Percentiles rank a stretch among this genome's conserved stretches.
These are phyloP conservation scores for Pseudohalonectria lignicola DNA, from an alignment of 2,329 filamentous ascomycete species.

Conservation along the genomic window DNA sequence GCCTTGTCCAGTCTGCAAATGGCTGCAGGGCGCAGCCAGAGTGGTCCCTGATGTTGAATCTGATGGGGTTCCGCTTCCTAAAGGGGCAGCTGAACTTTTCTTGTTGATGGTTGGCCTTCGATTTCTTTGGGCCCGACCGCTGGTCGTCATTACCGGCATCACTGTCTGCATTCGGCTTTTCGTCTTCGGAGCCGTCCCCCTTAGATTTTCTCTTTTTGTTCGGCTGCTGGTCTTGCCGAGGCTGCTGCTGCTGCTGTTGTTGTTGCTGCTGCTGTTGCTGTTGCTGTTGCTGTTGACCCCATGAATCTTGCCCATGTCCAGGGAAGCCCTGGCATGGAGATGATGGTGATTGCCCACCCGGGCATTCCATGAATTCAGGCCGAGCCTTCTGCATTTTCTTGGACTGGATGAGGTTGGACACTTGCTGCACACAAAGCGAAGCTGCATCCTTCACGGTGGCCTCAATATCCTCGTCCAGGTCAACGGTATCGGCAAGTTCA, in stretches of 20 bases:
- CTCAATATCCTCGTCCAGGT: background rate
- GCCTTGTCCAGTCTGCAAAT: background rate
- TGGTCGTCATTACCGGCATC: background rate
- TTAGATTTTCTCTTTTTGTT: background rate
- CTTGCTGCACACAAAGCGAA: background rate
- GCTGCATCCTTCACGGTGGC: background rate
- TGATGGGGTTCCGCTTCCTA: constrained; percentile 2
- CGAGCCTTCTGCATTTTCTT: background rate
- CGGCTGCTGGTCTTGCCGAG: background rate
- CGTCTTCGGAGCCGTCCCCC: background rate
- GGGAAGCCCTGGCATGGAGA: no score
- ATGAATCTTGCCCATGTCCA: no score
- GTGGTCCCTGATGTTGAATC: constrained; percentile 2
- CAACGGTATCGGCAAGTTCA: background rate
- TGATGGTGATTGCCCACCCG: no score
- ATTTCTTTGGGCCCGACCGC: background rate
- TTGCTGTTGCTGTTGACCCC: background rate
- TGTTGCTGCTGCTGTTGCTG: background rate
- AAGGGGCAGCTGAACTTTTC: constrained; percentile 1
- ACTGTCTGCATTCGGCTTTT: background rate
- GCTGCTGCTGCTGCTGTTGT: background rate
- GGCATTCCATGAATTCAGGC: no score
- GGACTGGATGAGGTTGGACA: background rate
- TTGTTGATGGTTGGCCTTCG: background rate
- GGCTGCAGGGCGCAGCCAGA: background rate